A percentile compares a stretch with the other conserved stretches of the same genome.
These are phyloP conservation scores for Lentinula sp. DNA, from an alignment of 768 basidiomycete genomes.

Conservation along the genomic window DNA sequence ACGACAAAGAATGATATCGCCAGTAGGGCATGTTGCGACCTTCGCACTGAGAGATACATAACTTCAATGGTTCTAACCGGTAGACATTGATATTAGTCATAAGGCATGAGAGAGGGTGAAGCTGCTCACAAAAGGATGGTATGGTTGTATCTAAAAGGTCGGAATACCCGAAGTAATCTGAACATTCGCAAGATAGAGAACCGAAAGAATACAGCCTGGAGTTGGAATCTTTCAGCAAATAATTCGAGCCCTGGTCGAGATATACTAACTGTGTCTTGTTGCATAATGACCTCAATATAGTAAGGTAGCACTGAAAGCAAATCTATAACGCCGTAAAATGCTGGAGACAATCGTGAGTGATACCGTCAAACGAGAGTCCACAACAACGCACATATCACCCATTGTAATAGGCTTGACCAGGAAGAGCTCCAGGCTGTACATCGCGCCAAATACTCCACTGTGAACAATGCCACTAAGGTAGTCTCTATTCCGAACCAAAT, in stretches of 20 bases:
- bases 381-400: conserved; percentile 56
- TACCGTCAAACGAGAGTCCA: neutral
- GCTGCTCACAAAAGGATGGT: conserved; percentile 70
- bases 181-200: conserved; percentile 91
- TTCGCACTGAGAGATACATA: conserved; percentile 84
- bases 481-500: conserved; percentile 90
- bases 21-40: conserved; percentile 81
- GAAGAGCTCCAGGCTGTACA: conserved; percentile 71
- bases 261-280: conserved; percentile 75
- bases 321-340: conserved; percentile 85
- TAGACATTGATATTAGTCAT: neutral
- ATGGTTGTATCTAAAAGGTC: conserved; percentile 81
- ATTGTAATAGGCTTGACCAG: conserved; percentile 53
- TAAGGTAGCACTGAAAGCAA: conserved; percentile 83
- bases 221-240: neutral
- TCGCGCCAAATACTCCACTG: conserved; percentile 74
- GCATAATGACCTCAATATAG: conserved; percentile 78
- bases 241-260: neutral
- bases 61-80: conserved; percentile 72
- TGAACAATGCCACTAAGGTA: conserved; percentile 72
- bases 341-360: conserved; percentile 24
- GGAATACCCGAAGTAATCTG: conserved; percentile 81
- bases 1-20: conserved; percentile 86
- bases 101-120: neutral
- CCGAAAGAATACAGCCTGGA: conserved; percentile 76